Base-by-base conservation (phyloP, 2,329 filamentous ascomycete genomes). In the Dactylonectria macrodidyma region DNA sequence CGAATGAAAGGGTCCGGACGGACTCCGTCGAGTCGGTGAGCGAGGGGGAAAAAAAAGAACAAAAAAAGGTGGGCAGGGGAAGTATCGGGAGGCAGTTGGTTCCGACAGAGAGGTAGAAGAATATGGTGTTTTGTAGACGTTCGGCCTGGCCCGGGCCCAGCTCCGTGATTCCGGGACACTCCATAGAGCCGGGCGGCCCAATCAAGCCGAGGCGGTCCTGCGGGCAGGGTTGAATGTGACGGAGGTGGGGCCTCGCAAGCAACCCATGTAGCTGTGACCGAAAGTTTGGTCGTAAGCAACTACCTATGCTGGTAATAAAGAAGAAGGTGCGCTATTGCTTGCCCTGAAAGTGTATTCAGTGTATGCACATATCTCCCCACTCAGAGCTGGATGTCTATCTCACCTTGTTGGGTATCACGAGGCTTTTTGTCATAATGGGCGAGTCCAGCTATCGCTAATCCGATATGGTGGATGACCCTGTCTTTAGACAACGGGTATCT, bases 141-240 rank as follows among this genome's bases (percentile, higher is more conserved):
- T 34, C 26, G n/a, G 44, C 26, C n/a, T 24, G 38, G 55, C 72
- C 62, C 41, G 36, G 54, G 54, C 38, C 58, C 41, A 72, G 62
- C 69, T 76, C 74, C 74, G 69, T 71, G 69, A 75, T 64, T 75
- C 73, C 75, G 77, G 62, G 70, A 75, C 73, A 69, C 74, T 73
- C 74, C 72, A 75, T 74, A 66, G 67, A 68, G 50, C 68, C 67
- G 67, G 48, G 62, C 54, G 57, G 48, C 69, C 78, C 78, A 79
- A 79, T 78, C 71, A 78, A 66, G 62, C 58, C 52, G 57, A 30
- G 26, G 26, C 2, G 67, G 70, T 73, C 68, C 69, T 69, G 72
- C 70, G 62, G 68, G 68, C 68, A 68, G 68, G 63, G 62, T 67
- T 62, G 66, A 60, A 69, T 72, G 72, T 66, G 68, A 67, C 64